These are phyloP conservation scores for Artemisia argyi DNA, from an alignment of 129 eudicot species.

Conservation along the genomic window DNA sequence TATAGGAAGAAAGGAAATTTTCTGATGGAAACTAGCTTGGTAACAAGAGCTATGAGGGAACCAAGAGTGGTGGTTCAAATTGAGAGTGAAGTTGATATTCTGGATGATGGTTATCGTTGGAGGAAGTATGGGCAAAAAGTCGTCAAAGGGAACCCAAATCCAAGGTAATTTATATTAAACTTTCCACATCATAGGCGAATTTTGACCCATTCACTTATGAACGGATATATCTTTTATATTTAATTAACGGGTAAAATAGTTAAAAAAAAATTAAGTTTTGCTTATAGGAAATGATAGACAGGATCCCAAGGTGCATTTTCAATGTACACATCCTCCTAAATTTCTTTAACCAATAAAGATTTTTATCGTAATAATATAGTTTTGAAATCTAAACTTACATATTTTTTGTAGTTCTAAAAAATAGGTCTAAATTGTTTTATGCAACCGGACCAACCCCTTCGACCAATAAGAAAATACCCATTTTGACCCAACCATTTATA, in stretches of 20 bases:
- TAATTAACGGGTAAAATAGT: neutral
- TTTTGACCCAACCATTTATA: too few species aligned
- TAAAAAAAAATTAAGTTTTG: neutral
- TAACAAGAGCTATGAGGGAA: constrained; percentile 67
- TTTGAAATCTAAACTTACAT: neutral
- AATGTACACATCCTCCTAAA: neutral
- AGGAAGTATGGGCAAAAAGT: constrained; percentile 86
- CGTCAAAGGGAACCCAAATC: constrained; percentile 88
- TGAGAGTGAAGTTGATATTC: constrained; percentile 66
- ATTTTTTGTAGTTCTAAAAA: too few species aligned
- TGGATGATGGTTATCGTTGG: constrained; percentile 95
- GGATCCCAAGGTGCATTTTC: neutral
- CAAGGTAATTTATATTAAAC: constrained; percentile 45
- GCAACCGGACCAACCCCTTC: too few species aligned
- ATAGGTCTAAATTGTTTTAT: too few species aligned
- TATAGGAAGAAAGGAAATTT: constrained; percentile 59
- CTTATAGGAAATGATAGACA: neutral
- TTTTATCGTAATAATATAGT: neutral
- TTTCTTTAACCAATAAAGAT: neutral
- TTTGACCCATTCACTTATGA: neutral
- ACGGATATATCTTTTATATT: neutral
- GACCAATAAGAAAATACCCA: too few species aligned
- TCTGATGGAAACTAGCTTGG: constrained; percentile 44
- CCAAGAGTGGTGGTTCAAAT: constrained; percentile 75
- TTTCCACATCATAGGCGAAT: neutral